A percentile compares a stretch with the other conserved stretches of the same genome.
These are phyloP conservation scores for Solidago caesia DNA, from an alignment of 129 eudicot genomes.

Conservation along the genomic window DNA sequence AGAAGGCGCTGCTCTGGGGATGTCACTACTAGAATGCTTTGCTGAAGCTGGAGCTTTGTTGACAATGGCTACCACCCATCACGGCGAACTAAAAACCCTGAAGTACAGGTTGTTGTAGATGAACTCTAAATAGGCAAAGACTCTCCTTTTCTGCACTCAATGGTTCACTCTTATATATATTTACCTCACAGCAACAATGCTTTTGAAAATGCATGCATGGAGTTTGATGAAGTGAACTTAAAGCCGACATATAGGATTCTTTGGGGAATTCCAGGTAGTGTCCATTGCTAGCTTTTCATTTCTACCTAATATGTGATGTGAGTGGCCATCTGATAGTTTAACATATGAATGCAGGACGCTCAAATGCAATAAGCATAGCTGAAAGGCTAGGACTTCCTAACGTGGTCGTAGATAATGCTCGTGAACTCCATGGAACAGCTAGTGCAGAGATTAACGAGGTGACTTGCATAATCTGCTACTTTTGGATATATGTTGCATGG, in stretches of 20 bases:
- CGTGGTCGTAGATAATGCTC: constrained; percentile 60
- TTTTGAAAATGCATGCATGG: constrained; percentile 98
- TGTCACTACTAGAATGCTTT: constrained; percentile 90
- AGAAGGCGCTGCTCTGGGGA: constrained; percentile 97
- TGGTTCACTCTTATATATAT: background rate
- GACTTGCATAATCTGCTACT: constrained; percentile 28
- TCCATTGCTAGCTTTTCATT: constrained; percentile 21
- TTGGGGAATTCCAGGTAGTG: constrained; percentile 97
- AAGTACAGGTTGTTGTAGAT: constrained; percentile 65
- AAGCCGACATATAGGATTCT: constrained; percentile 94
- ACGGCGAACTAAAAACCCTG: constrained; percentile 95
- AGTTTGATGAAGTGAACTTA: constrained; percentile 90
- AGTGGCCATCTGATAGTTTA: constrained; percentile 7
- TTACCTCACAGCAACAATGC: constrained; percentile 65
- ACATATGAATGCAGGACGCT: constrained; percentile 65
- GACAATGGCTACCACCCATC: constrained; percentile 97
- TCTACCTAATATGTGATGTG: constrained; percentile 11
- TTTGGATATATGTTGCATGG: background rate
- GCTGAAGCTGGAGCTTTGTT: constrained; percentile 68
- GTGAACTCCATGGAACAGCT: constrained; percentile 86
- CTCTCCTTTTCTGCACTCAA: constrained; percentile 16
- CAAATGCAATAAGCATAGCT: constrained; percentile 92
- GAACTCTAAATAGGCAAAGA: constrained; percentile 15
- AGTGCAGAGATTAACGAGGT: constrained; percentile 99
- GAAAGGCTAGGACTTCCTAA: constrained; percentile 78